Evolutionary conservation across 2,329 filamentous ascomycete genomes (phyloP).

Genomic region (Sarocladium brachiariae): DNA sequence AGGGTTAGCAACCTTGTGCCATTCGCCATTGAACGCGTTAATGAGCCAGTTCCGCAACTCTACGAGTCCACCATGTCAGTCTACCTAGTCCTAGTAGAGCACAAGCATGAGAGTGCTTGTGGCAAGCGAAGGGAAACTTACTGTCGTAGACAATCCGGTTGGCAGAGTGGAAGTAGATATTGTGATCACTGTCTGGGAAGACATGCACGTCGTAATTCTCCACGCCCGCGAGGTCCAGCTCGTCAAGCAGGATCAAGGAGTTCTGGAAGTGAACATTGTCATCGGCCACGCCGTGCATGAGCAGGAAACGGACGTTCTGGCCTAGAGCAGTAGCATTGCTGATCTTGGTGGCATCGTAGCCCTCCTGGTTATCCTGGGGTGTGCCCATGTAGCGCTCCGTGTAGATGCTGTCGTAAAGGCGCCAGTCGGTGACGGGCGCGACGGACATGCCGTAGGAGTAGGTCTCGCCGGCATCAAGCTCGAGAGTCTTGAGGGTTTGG

Average conservation of each 20-base stretch:
- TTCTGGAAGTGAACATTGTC: conserved; percentile 99
- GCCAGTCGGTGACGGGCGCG: conserved; percentile 97
- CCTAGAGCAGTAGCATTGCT: conserved; percentile 66
- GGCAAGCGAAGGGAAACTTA: no score
- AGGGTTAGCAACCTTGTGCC: conserved; percentile 55
- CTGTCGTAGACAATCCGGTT: conserved; percentile 89
- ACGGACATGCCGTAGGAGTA: conserved; percentile 98
- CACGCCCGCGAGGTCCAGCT: conserved; percentile 70
- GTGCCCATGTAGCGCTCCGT: conserved; percentile 97
- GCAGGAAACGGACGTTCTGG: conserved; percentile 75
- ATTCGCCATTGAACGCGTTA: conserved; percentile 97
- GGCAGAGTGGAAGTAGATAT: conserved; percentile 91
- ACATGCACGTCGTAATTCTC: conserved; percentile 96
- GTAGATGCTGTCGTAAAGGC: conserved; percentile 90
- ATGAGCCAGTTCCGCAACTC: conserved; percentile 85
- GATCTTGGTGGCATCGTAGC: conserved; percentile 72
- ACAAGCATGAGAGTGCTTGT: no score
- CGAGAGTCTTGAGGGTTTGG: conserved; percentile 88
- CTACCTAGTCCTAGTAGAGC: no score
- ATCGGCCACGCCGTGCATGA: conserved; percentile 96
- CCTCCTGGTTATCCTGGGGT: conserved; percentile 70
- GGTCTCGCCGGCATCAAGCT: conserved; percentile 79
- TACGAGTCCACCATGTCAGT: no score
- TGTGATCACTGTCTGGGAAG: conserved; percentile 93
- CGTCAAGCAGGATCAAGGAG: conserved; percentile 79